phyloP scores from a whole-genome alignment of 1,284 basidiomycete species.

The Cystobasidium slooffiae region DNA sequence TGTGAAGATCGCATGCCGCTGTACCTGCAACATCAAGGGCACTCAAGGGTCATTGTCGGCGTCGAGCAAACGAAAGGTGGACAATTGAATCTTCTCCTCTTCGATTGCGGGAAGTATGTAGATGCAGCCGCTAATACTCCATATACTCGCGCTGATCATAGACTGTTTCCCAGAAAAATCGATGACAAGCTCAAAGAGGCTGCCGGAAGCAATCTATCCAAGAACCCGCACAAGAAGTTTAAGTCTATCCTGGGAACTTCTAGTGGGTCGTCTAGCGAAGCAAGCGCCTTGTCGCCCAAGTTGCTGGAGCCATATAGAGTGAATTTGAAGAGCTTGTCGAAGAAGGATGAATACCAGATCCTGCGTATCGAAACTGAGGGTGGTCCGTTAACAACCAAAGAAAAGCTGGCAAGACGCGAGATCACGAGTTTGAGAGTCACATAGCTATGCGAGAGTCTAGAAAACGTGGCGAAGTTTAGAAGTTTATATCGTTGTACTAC shows the following conservation, averaged over 20 bases:
- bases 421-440: constrained; percentile 39
- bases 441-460: not conserved
- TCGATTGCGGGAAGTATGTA: constrained; percentile 53
- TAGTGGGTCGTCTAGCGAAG: not conserved
- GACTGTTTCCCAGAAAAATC: not conserved
- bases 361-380: constrained; percentile 43
- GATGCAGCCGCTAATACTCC: not conserved
- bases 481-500: not conserved
- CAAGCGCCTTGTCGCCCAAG: constrained; percentile 1
- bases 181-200: constrained; percentile 9
- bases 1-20: constrained; percentile 47
- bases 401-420: constrained; percentile 39
- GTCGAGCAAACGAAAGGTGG: constrained; percentile 48
- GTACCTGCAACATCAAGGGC: constrained; percentile 54
- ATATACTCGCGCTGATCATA: not conserved
- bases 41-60: constrained; percentile 53
- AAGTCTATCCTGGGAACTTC: not conserved
- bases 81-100: constrained; percentile 49
- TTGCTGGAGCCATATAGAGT: constrained; percentile 50
- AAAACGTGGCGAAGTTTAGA: not conserved
- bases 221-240: not conserved
- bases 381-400: constrained; percentile 27
- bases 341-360: constrained; percentile 52
- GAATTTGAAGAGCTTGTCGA: constrained; percentile 48
- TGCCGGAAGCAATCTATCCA: not conserved